Evolutionary conservation across 2,329 filamentous ascomycete genomes (phyloP).

Genomic region (Apiospora malaysiana): DNA sequence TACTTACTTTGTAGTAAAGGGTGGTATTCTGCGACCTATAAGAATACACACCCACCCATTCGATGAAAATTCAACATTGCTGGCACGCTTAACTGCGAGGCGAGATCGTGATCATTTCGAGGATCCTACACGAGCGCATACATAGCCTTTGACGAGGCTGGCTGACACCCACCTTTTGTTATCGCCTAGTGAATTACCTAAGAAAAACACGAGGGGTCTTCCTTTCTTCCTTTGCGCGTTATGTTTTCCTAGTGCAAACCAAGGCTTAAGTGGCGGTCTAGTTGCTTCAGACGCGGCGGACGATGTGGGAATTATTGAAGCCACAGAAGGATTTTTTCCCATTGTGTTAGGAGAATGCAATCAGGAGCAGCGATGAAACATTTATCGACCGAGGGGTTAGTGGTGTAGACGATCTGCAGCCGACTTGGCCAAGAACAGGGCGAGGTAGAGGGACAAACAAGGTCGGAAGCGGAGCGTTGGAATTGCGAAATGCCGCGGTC

Average conservation of each 20-base stretch:
- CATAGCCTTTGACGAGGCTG: not conserved
- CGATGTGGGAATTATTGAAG: conserved; percentile 9
- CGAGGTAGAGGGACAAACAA: not conserved
- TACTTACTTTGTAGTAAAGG: too few species aligned
- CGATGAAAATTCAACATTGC: not conserved
- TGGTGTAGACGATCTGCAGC: not conserved
- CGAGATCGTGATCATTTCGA: not conserved
- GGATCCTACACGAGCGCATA: not conserved
- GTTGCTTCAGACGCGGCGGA: not conserved
- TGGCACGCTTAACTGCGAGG: not conserved
- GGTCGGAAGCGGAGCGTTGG: conserved; percentile 1
- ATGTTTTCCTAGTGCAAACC: not conserved
- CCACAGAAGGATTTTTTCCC: not conserved
- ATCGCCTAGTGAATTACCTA: not conserved
- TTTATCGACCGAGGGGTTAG: not conserved
- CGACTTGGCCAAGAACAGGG: not conserved
- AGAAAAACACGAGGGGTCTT: conserved; percentile 11
- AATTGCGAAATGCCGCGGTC: conserved; percentile 5
- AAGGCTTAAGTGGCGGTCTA: not conserved
- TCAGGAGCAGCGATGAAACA: not conserved
- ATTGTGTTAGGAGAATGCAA: not conserved
- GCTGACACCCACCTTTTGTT: not conserved
- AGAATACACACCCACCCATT: not conserved
- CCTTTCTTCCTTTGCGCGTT: not conserved
- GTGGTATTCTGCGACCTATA: too few species aligned